Percentiles rank a stretch among this genome's conserved stretches.
These are phyloP conservation scores for Zygosaccharomyces bailii DNA, from an alignment of 805 yeast species.

Conservation along the genomic window DNA sequence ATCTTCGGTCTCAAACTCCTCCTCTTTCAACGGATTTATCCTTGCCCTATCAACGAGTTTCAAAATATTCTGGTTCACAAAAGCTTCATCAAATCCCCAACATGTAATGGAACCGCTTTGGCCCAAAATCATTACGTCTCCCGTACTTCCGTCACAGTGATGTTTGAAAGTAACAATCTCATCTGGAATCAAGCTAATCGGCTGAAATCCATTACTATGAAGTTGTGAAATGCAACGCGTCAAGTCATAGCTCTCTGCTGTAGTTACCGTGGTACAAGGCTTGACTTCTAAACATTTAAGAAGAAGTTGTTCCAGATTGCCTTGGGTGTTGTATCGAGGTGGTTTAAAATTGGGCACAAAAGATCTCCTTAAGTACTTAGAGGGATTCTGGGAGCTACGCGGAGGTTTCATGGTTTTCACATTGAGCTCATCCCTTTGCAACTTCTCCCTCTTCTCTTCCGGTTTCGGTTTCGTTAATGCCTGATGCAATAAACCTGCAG, in stretches of 20 bases:
- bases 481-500: neutral
- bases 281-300: constrained; percentile 14
- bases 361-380: constrained; percentile 21
- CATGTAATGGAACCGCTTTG: constrained; percentile 78
- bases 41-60: constrained; percentile 53
- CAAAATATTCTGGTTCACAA: constrained; percentile 44
- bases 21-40: constrained; percentile 40
- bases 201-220: constrained; percentile 35
- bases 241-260: constrained; percentile 69
- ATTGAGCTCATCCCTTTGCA: constrained; percentile 6
- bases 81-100: constrained; percentile 71
- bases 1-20: constrained; percentile 71
- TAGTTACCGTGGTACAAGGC: constrained; percentile 67
- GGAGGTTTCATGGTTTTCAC: constrained; percentile 19
- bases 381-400: constrained; percentile 17
- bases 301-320: constrained; percentile 11
- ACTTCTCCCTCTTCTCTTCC: neutral
- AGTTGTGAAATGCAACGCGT: constrained; percentile 37
- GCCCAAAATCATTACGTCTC: constrained; percentile 60
- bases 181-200: constrained; percentile 53
- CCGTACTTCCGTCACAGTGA: constrained; percentile 34
- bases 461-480: neutral
- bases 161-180: constrained; percentile 60
- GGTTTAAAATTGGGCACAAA: constrained; percentile 16
- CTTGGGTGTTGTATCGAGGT: constrained; percentile 5